phyloP scores from a whole-genome alignment of 2,329 filamentous ascomycete genomes.

The Aspergillus alliaceus region DNA sequence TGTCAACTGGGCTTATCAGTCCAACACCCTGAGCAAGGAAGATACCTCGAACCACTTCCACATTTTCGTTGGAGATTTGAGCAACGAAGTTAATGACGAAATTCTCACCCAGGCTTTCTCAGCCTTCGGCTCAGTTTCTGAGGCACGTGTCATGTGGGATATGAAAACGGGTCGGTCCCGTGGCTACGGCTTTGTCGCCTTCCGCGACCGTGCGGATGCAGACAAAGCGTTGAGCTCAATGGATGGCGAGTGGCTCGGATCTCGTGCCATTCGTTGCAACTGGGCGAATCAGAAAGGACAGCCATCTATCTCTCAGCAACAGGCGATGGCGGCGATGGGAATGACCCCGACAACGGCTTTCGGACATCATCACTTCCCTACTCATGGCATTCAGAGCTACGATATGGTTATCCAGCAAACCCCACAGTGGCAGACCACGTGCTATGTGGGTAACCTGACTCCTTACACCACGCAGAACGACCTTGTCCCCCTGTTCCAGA shows the following conservation, averaged over 20 bases:
- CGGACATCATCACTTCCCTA: constrained; percentile 96
- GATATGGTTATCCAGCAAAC: constrained; percentile 96
- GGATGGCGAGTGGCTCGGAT: constrained; percentile 99
- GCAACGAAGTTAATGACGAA: constrained; percentile 98
- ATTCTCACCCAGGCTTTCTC: constrained; percentile 91
- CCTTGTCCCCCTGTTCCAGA: constrained; percentile 95
- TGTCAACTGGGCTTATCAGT: constrained; percentile 99
- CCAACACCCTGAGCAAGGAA: constrained; percentile 90
- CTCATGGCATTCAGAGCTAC: constrained; percentile 93
- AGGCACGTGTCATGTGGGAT: constrained; percentile 99
- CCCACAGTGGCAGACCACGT: constrained; percentile 96
- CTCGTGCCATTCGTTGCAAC: constrained; percentile 97
- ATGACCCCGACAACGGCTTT: constrained; percentile 97
- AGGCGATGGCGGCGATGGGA: constrained; percentile 95
- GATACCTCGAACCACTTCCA: constrained; percentile 98
- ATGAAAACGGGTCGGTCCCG: constrained; percentile 99
- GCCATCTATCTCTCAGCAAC: constrained; percentile 95
- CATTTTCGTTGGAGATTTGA: constrained; percentile 96
- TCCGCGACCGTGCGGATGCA: constrained; percentile 88
- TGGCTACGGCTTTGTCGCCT: constrained; percentile 97
- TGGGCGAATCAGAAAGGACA: constrained; percentile 99
- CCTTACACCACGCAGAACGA: constrained; percentile 97
- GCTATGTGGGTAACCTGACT: constrained; percentile 95
- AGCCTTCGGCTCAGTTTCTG: constrained; percentile 91
- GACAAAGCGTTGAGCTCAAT: constrained; percentile 96